Evolutionary conservation across 768 basidiomycete genomes (phyloP), one percentile per base, ranked within the genome.

Genomic region (Strobilomyces confusus): DNA sequence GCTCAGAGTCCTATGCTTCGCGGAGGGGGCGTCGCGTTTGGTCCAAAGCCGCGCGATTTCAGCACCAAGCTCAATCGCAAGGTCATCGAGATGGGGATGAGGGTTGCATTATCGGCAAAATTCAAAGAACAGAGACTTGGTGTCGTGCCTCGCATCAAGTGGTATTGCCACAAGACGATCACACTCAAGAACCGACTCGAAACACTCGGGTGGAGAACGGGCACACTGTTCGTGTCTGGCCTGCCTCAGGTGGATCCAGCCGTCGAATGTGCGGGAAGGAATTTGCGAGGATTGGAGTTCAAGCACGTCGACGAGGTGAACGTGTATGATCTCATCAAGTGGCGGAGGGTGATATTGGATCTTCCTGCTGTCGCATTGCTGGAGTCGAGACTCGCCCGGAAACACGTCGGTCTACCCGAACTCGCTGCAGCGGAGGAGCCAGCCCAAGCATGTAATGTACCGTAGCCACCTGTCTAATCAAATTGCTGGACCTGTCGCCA

Each of bases 1-100:
- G 83, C 77, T 2, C 89, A 92, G 62, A 88, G 83, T 68, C 92
- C 92, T 2, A 90, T 92, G 80, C 80, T 87, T 50, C 78, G 86
- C 30, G 95, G 95, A 32, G 97, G 97, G 71, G 97, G 95, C 60
- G 81, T 89, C 37, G 92, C 92, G 7, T 94, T 93, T 56, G 93
- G 93, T 29, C 92, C 92, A 1, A 87, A 91, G 65, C 91, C 93
- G 3, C 82, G 93, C 45, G 90, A 97, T 68, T 98, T 95, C 70
- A 84, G 88, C 62, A 93, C 92, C 19, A 87, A 90, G 58, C 80
- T 99, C 34, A 89, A 91, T n/a, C 81, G 91, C 58, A 98, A 98
- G 72, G 89, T 97, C 59, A 80, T 92, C 38, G 77, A 90, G 62
- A 89, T 98, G 84, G 95, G 95, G 11, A 86, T 98, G 83, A 81